Base-by-base conservation (phyloP, 2,329 filamentous ascomycete species). In the Alternaria atra region DNA sequence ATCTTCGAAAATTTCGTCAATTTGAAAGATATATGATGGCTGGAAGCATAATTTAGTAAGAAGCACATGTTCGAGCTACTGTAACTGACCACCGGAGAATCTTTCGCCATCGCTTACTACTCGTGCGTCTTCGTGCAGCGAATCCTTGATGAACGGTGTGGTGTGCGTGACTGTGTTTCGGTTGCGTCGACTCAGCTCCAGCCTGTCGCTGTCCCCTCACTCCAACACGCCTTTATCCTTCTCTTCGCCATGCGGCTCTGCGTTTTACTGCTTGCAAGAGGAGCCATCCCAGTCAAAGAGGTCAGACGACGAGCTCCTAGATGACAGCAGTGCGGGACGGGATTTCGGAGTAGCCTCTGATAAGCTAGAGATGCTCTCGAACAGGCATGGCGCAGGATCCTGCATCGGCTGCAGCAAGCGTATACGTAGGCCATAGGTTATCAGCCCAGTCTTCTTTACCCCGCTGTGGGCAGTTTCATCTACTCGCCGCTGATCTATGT, bases 231-330 rank as follows among this genome's bases (percentile, higher is more conserved):
- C 69, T 77, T 77, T 77, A 77, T 74, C 67, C 39, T 64, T 56
- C 34, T 8, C 12, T 30, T 50, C 58, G 17, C 39, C 15, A 63
- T 77, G 75, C 67, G 75, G 75, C 75, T 77, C 75, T 77, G 75
- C 75, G 65, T 47, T 47, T 32, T 13, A 4, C 23, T 51, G n/a
- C 12, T 54, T 37, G 30, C 5, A 56, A 40, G 35, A 17, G 55
- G 57, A 62, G 44, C 30, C 51, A 67, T 61, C 48, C 62, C 43
- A 50, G 61, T 60, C 56, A 15, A 39, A 42, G 55, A 39, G 66
- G 69, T 77, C 75, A 76, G 62, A 56, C 66, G 74, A 75, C 67
- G 53, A 60, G 23, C 40, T 61, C 54, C 58, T 65, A 63, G 53
- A 64, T 63, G 64, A 61, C 46, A 51, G 53, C 51, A 52, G 66